These are phyloP conservation scores for Aaosphaeria arxii DNA, from an alignment of 2,329 filamentous ascomycete genomes.

Conservation along the genomic window DNA sequence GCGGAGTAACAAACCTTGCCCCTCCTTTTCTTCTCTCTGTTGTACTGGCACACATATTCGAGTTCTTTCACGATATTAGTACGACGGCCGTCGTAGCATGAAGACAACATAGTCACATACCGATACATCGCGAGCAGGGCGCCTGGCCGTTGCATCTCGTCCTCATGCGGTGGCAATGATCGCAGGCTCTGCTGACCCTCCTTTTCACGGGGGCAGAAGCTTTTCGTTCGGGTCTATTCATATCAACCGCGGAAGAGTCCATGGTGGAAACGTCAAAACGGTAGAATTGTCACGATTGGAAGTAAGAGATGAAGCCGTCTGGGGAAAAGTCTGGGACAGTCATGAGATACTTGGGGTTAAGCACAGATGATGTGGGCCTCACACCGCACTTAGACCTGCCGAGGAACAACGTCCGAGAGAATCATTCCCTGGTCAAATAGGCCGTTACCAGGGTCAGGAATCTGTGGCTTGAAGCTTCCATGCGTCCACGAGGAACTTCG, in stretches of 20 bases:
- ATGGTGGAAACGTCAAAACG: constrained; percentile 14
- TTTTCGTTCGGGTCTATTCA: constrained; percentile 29
- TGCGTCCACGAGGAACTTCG: constrained; percentile 35
- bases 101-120: constrained; percentile 52
- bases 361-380: constrained; percentile 29
- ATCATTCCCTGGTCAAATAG: constrained; percentile 24
- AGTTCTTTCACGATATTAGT: constrained; percentile 62
- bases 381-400: constrained; percentile 28
- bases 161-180: constrained; percentile 91
- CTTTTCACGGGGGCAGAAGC: constrained; percentile 67
- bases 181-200: constrained; percentile 88
- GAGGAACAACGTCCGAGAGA: constrained; percentile 25
- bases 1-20: constrained; percentile 70
- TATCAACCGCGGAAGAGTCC: constrained; percentile 23
- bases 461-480: constrained; percentile 37
- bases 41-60: constrained; percentile 84
- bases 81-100: not conserved
- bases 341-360: constrained; percentile 32
- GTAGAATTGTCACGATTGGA: constrained; percentile 2
- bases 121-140: constrained; percentile 87
- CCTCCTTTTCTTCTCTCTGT: constrained; percentile 87
- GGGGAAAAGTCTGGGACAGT: constrained; percentile 26
- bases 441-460: constrained; percentile 26
- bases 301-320: constrained; percentile 8
- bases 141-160: constrained; percentile 92